Percentiles rank a stretch among this genome's conserved stretches.
phyloP scores from a whole-genome alignment of 768 basidiomycete species.

The Kondoa subrosea region DNA sequence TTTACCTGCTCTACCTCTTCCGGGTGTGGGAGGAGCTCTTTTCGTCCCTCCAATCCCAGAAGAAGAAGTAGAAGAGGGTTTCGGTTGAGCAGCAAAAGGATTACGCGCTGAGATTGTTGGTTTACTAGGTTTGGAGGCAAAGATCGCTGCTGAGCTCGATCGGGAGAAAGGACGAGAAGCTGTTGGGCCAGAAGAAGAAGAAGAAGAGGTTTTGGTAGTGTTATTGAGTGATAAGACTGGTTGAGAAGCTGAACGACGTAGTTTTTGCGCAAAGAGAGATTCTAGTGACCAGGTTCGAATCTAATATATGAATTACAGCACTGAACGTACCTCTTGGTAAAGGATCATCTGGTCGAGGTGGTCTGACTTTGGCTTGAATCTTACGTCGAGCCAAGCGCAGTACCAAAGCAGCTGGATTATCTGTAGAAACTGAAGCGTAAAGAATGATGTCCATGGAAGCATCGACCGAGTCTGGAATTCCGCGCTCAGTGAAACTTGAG shows the following conservation, averaged over 20 bases:
- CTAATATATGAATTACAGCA: neutral
- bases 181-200: neutral
- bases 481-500: neutral
- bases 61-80: too few species aligned
- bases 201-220: neutral
- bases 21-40: neutral
- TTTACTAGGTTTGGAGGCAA: neutral
- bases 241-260: neutral
- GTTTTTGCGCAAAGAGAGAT: neutral
- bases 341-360: slow-evolving; percentile 6
- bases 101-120: neutral
- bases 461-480: neutral
- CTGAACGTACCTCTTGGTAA: slow-evolving; percentile 2
- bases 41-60: too few species aligned
- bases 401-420: neutral
- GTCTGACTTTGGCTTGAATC: neutral
- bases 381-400: neutral
- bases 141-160: neutral
- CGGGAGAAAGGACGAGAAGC: neutral
- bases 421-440: neutral
- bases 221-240: neutral
- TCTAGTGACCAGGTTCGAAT: neutral
- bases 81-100: neutral
- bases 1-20: neutral
- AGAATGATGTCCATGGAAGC: neutral